Evolutionary conservation across 1,139 yeast species (phyloP), one percentile per base, ranked within the genome.

Genomic region (Pichia norvegensis): DNA sequence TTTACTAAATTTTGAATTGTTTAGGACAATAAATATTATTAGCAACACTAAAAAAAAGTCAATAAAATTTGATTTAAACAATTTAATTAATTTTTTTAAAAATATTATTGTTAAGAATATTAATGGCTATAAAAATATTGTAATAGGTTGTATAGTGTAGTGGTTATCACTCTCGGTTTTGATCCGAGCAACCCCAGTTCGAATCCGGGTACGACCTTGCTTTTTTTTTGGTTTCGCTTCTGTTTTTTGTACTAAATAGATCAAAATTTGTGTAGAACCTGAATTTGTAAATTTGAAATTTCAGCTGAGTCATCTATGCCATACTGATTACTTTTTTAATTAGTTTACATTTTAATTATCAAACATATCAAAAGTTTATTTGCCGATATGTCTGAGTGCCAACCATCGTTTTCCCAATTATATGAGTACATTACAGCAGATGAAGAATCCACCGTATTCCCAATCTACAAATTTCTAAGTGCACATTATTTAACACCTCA

Each of bases 111-210:
- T n/a, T n/a, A n/a, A n/a, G n/a, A n/a, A n/a, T n/a, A n/a, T n/a
- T n/a, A n/a, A n/a, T n/a, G n/a, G n/a, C n/a, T n/a, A n/a, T n/a
- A n/a, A n/a, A n/a, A n/a, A n/a, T n/a, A 27, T 6, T 11, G 35
- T 31, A 35, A 20, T 9, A 38, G 74, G 73, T 69, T 67, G 69
- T 74, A 73, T 74, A 74, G 79, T 74, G 79, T 74, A 74, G 79
- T 73, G 79, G 79, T 74, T 72, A 74, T 74, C 79, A 74, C 79
- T 69, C 69, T 74, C 77, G 79, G 78, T 74, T 74, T 72, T 75
- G 79, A 74, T 81, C 87, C 88, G 81, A 69, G 73, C 78, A 79
- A 83, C 90, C 87, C 87, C 90, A 83, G 90, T 82, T 83, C 90
- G 90, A 82, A 80, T 81, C 90, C 88, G 88, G 88, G 87, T 79